phyloP scores from a whole-genome alignment of 495 filamentous ascomycete species.

The Podospora conica region DNA sequence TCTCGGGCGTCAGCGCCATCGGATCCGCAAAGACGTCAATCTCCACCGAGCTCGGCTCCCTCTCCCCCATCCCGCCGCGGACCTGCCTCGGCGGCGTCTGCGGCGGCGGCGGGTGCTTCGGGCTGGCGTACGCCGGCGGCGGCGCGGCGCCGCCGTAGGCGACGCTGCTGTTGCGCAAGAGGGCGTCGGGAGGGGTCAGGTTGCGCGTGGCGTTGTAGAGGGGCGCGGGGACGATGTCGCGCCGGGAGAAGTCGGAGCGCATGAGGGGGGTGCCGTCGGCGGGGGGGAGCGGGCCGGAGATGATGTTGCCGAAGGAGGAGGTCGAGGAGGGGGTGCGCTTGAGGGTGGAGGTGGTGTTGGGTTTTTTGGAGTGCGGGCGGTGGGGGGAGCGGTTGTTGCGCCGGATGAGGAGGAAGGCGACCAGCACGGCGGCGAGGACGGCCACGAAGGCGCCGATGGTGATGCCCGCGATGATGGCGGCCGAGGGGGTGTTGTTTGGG shows the following conservation, averaged over 20 bases:
- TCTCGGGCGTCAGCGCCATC: constrained; percentile 30
- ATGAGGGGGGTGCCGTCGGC: constrained; percentile 20
- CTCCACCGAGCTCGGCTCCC: constrained; percentile 55
- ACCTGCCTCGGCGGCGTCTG: constrained; percentile 23
- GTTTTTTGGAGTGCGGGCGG: constrained; percentile 10
- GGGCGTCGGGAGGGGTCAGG: neutral
- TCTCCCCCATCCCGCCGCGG: too few species aligned
- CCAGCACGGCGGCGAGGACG: constrained; percentile 27
- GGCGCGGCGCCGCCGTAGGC: constrained; percentile 18
- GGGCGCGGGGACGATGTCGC: neutral
- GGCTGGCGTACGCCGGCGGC: constrained; percentile 11
- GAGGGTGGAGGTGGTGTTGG: neutral
- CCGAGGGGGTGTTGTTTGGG: constrained; percentile 9
- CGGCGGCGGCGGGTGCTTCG: constrained; percentile 7
- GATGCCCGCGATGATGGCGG: constrained; percentile 20
- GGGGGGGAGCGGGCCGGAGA: constrained; percentile 38
- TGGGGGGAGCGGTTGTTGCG: constrained; percentile 21
- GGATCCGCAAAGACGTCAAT: constrained; percentile 68
- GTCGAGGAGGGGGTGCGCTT: constrained; percentile 39
- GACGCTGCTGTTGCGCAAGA: constrained; percentile 12
- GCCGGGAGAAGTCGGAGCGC: constrained; percentile 33
- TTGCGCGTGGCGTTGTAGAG: neutral
- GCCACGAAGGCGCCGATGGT: constrained; percentile 21
- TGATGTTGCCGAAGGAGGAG: constrained; percentile 42
- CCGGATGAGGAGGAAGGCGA: constrained; percentile 24